phyloP scores from a whole-genome alignment of 257 asterid genomes.

The Catharanthus roseus region DNA sequence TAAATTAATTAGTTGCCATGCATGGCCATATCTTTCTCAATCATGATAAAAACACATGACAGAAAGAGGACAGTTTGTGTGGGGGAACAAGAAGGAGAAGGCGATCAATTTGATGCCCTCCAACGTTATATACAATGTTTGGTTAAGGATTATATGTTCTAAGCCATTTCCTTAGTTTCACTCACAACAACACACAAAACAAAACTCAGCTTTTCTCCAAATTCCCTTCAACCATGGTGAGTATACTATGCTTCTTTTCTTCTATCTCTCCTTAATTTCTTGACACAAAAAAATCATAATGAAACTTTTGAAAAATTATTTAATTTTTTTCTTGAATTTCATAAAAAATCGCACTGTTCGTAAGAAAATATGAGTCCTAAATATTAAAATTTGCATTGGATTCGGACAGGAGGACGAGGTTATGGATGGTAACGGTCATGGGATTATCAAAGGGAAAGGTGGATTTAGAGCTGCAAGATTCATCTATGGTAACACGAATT shows the following conservation, averaged over 20 bases:
- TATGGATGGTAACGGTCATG: constrained; percentile 15
- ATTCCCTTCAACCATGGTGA: not conserved
- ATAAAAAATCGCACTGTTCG: too few relatives aligned
- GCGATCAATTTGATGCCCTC: constrained; percentile 34
- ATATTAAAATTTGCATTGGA: too few relatives aligned
- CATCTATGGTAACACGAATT: constrained; percentile 61
- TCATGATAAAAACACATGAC: too few relatives aligned
- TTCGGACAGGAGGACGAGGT: constrained; percentile 34
- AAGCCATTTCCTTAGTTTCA: not conserved
- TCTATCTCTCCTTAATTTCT: not conserved
- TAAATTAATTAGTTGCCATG: constrained; percentile 28
- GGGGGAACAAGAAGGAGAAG: constrained; percentile 20
- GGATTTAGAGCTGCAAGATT: constrained; percentile 68
- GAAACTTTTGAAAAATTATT: too few relatives aligned
- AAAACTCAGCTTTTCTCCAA: not conserved
- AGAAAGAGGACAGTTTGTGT: constrained; percentile 7
- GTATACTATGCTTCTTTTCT: not conserved
- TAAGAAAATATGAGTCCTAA: too few relatives aligned
- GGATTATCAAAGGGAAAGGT: constrained; percentile 37
- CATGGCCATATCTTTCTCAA: constrained; percentile 28
- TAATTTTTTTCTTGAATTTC: too few relatives aligned
- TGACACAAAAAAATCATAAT: too few relatives aligned
- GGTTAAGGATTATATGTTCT: not conserved
- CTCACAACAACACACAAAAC: not conserved
- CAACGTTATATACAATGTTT: constrained; percentile 31